Conservation (phyloP, 2,329 filamentous ascomycete genomes). For the Chaetomium sp. region DNA sequence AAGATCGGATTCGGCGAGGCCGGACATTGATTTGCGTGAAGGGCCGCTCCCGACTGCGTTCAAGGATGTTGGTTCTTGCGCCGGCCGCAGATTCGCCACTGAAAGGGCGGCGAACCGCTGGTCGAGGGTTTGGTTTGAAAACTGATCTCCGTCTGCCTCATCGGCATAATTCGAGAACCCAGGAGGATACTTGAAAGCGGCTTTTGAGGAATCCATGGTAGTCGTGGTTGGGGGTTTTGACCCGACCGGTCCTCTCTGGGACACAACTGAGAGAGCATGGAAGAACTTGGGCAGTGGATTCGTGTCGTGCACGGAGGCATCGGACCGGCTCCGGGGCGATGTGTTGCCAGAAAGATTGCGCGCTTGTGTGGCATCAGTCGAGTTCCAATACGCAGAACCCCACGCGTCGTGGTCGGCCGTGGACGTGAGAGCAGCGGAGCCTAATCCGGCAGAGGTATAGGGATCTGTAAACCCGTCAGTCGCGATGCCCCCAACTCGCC, state of each 20-base stretch:
- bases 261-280: conserved; percentile 39
- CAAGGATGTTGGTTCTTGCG: conserved; percentile 48
- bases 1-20: conserved; percentile 52
- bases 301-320: conserved; percentile 46
- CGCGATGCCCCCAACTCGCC: background rate
- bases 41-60: conserved; percentile 44
- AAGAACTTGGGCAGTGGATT: conserved; percentile 42
- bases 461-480: conserved; percentile 40
- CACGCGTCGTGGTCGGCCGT: conserved; percentile 70
- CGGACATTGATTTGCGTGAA: conserved; percentile 59
- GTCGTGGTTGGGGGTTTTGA: conserved; percentile 43
- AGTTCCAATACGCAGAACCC: conserved; percentile 58
- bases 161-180: conserved; percentile 44
- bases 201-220: conserved; percentile 50
- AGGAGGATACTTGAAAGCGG: conserved; percentile 45
- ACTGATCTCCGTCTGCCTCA: conserved; percentile 40
- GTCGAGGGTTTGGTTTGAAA: conserved; percentile 23
- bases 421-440: conserved; percentile 68
- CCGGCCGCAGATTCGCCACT: conserved; percentile 39
- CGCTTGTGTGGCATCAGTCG: conserved; percentile 49
- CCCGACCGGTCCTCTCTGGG: conserved; percentile 30
- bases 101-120: conserved; percentile 30
- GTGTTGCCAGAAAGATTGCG: conserved; percentile 54
- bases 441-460: conserved; percentile 59
- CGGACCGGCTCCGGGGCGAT: conserved; percentile 61